Percentiles rank a stretch among this genome's conserved stretches.
Conservation (phyloP, 257 asterid species). For the Lycium ferocissimum region DNA sequence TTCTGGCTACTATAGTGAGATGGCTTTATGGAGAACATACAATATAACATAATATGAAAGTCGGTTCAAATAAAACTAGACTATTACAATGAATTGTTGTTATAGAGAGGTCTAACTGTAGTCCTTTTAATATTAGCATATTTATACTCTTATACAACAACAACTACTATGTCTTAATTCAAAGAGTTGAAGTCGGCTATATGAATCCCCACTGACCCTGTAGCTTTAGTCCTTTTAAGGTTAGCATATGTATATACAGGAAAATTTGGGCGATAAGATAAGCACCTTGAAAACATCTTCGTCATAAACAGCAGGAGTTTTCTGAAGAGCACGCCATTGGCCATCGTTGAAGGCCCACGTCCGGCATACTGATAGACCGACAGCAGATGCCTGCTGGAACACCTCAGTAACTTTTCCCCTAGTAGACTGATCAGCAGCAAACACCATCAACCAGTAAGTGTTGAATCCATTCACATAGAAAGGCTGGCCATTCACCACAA, state of each 20-base stretch:
- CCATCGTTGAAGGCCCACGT: conserved; percentile 99
- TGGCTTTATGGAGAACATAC: no score
- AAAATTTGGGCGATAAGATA: not conserved
- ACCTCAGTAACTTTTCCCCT: conserved; percentile 74
- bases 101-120: no score
- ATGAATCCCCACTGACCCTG: not conserved
- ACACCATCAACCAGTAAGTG: conserved; percentile 94
- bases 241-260: not conserved
- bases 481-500: conserved; percentile 66
- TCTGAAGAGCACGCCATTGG: conserved; percentile 95
- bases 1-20: no score
- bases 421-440: conserved; percentile 80
- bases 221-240: not conserved
- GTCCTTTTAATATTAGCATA: not conserved
- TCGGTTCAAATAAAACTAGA: no score
- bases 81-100: no score
- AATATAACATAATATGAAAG: no score
- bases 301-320: conserved; percentile 73
- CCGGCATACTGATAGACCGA: conserved; percentile 81
- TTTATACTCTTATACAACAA: not conserved
- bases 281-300: conserved; percentile 77
- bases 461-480: conserved; percentile 96
- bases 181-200: not conserved
- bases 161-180: not conserved
- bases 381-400: conserved; percentile 81